Conservation (phyloP, 2,329 filamentous ascomycete genomes). For the Cytospora leucostoma region DNA sequence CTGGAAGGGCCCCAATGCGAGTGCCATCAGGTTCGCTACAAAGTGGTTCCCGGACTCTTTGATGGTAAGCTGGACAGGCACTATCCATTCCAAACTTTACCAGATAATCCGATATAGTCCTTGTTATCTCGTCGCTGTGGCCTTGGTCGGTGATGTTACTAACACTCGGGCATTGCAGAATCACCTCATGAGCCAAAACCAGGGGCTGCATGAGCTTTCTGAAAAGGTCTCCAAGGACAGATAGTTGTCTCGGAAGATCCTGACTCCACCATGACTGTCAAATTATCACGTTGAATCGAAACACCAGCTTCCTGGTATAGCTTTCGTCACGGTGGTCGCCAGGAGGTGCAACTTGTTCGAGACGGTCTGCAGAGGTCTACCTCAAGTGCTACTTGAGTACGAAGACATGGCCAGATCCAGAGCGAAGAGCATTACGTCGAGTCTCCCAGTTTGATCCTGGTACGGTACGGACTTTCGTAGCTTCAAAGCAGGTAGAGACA, state of each 20-base stretch:
- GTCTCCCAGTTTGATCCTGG: too few relatives aligned
- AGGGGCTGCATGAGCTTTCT: conserved; percentile 4
- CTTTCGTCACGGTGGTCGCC: too few relatives aligned
- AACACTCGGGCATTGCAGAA: neutral
- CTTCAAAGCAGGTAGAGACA: too few relatives aligned
- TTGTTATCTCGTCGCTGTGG: neutral
- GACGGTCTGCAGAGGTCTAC: too few relatives aligned
- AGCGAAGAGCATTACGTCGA: too few relatives aligned
- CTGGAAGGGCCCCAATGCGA: conserved; percentile 29
- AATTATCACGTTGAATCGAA: neutral
- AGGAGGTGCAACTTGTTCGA: too few relatives aligned
- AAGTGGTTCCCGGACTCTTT: neutral
- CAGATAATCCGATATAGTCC: neutral
- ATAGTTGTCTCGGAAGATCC: neutral
- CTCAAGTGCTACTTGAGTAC: too few relatives aligned
- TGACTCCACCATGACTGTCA: neutral
- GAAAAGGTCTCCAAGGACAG: neutral
- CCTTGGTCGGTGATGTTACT: neutral
- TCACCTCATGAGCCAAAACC: neutral
- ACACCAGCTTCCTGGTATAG: too few relatives aligned
- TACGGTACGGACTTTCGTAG: too few relatives aligned
- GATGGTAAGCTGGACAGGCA: neutral
- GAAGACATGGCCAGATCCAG: too few relatives aligned
- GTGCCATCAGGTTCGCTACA: conserved; percentile 15
- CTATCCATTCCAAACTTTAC: neutral